Evolutionary conservation across 1,284 basidiomycete species (phyloP).

Genomic region (Ganoderma leucocontextum): DNA sequence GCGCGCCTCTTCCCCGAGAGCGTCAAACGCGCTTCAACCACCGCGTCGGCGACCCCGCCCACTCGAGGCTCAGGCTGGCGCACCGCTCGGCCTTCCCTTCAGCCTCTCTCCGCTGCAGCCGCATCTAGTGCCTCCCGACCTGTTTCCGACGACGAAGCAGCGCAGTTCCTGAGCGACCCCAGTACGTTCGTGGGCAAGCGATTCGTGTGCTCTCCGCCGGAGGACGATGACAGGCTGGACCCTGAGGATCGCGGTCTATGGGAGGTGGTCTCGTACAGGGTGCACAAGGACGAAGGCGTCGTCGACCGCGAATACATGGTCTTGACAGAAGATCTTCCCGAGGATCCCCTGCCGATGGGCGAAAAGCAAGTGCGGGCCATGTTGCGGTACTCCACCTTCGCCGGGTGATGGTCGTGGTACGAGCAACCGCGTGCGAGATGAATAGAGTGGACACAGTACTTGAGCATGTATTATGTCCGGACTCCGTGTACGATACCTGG

Average conservation of each 20-base stretch:
- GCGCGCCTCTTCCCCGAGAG: constrained; percentile 4
- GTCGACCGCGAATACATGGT: constrained; percentile 22
- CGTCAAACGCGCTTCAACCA: neutral
- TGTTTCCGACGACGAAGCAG: constrained; percentile 8
- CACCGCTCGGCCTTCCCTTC: constrained; percentile 1
- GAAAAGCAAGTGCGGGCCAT: constrained; percentile 9
- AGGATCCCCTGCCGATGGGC: constrained; percentile 13
- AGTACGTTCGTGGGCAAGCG: constrained; percentile 16
- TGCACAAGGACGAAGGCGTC: constrained; percentile 10
- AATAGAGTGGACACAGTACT: too few species aligned
- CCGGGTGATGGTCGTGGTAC: neutral
- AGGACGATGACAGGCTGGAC: neutral
- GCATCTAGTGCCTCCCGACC: neutral
- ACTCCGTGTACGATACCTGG: neutral
- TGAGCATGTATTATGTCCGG: too few species aligned
- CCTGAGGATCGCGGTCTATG: constrained; percentile 17
- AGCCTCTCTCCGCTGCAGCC: neutral
- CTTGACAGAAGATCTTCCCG: constrained; percentile 8
- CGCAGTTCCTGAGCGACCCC: constrained; percentile 11
- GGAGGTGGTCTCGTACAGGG: constrained; percentile 19
- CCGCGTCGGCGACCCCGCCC: neutral
- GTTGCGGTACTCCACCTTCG: constrained; percentile 13
- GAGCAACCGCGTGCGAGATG: neutral
- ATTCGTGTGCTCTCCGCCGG: constrained; percentile 13
- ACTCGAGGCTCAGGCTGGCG: neutral